Conservation (phyloP, 768 basidiomycete genomes). For the Favolaschia claudopus region DNA sequence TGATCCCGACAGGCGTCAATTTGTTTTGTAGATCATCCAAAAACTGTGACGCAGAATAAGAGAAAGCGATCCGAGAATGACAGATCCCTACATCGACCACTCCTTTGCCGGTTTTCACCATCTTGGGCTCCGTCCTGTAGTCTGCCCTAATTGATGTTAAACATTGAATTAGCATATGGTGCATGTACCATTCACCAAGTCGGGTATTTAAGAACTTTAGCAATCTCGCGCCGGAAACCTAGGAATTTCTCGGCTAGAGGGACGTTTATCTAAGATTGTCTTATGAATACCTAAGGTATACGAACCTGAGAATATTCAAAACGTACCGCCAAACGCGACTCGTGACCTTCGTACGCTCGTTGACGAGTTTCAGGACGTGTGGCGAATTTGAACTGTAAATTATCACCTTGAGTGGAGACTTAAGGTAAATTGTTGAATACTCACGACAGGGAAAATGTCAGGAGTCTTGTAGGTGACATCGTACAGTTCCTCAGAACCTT, state of each 20-base stretch:
- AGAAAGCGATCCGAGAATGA: too few relatives aligned
- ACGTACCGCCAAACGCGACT: conserved; percentile 72
- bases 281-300: too few relatives aligned
- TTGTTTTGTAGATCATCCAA: conserved; percentile 78
- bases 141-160: conserved; percentile 61
- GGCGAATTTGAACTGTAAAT: conserved; percentile 78
- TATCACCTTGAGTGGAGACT: background rate
- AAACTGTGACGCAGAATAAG: too few relatives aligned
- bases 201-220: conserved; percentile 71
- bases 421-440: conserved; percentile 28
- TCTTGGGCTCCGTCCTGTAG: conserved; percentile 84
- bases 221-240: conserved; percentile 73
- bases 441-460: conserved; percentile 79
- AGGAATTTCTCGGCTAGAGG: conserved; percentile 74
- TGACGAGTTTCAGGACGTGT: conserved; percentile 73
- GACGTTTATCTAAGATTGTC: conserved; percentile 74
- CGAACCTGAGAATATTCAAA: too few relatives aligned
- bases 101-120: conserved; percentile 76
- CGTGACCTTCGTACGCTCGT: conserved; percentile 70
- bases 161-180: background rate
- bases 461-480: conserved; percentile 85
- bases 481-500: conserved; percentile 64
- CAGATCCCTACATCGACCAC: conserved; percentile 69
- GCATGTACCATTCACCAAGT: conserved; percentile 56
- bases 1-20: conserved; percentile 72